Evolutionary conservation across 495 filamentous ascomycete species (phyloP), one percentile per base, ranked within the genome.

Genomic region (Hypoxylon trugodes): DNA sequence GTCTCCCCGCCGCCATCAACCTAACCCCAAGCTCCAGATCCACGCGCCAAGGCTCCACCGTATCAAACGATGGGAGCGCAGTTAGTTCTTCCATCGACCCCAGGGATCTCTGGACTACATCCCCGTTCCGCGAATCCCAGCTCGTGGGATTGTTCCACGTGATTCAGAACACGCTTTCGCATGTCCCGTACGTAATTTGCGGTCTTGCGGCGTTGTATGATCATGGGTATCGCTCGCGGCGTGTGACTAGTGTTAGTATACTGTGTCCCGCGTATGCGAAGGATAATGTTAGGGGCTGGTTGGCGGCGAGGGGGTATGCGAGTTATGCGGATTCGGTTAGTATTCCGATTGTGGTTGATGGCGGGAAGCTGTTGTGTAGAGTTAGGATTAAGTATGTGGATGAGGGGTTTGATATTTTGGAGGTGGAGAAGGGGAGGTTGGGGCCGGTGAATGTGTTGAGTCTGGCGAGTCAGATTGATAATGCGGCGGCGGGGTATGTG

Each of bases 101-200:
- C 9, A 40, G 37, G 18, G 24, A 12, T 1, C 2, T 9, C 5
- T 70, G 67, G 64, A 37, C 57, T 2, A 66, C 47, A 0, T 16
- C 64, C 0, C 12, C 6, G 16, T 59, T 73, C 22, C 26, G 8
- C 1, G 13, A 3, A 0, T n/a, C 25, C 0, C 64, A 70, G 45
- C 69, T 76, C 10, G 30, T 22, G 8, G 64, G 68, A 37, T 46
- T 78, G 9, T 71, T 79, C 63, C 58, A 64, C 43, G 52, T 56
- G 12, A 35, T 80, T 30, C 66, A 77, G 58, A 40, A 41, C 0
- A 59, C 67, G 1, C 56, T 79, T 8, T 21, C 36, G 2, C 75
- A 79, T 56, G 71, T 74, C 3, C 73, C 66, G 21, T 80, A 79
- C 71, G 75, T 70, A 4, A 71, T 80, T 22, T 68, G 68, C 54